A percentile compares a stretch with the other conserved stretches of the same genome.
phyloP scores from a whole-genome alignment of 148 eudicot species.

The Rhododendron simsii region DNA sequence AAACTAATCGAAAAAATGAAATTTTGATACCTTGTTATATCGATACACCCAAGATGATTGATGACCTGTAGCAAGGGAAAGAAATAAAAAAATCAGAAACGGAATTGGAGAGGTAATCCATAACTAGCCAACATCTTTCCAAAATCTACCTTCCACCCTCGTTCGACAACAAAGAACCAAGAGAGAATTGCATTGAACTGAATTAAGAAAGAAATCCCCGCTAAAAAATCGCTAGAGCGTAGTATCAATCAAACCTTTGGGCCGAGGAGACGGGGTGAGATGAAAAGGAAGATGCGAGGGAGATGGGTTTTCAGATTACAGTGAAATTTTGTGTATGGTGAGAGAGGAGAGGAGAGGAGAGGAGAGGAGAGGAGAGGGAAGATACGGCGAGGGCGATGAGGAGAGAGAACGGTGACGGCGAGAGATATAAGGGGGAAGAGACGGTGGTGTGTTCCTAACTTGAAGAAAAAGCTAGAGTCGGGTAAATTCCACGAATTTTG shows the following conservation, averaged over 20 bases:
- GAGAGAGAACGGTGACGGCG: neutral
- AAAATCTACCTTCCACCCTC: neutral
- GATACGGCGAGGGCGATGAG: neutral
- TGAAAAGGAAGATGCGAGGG: neutral
- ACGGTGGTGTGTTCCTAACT: neutral
- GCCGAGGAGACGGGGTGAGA: neutral
- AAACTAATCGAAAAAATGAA: neutral
- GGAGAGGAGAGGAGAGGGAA: neutral
- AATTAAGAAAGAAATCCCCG: neutral
- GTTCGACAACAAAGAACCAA: neutral
- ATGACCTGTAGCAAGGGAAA: neutral
- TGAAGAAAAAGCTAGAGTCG: neutral
- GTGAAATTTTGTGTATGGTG: neutral
- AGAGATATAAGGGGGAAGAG: neutral
- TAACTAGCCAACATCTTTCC: neutral
- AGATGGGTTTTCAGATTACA: neutral
- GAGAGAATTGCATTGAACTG: neutral
- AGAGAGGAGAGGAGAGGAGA: neutral
- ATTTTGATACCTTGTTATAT: neutral
- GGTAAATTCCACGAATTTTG: neutral
- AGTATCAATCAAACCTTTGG: neutral
- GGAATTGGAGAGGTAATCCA: neutral
- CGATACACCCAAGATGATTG: neutral
- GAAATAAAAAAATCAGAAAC: neutral
- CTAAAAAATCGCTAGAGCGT: neutral